phyloP scores from a whole-genome alignment of 768 basidiomycete species.

The Psilocybe tampanensis region DNA sequence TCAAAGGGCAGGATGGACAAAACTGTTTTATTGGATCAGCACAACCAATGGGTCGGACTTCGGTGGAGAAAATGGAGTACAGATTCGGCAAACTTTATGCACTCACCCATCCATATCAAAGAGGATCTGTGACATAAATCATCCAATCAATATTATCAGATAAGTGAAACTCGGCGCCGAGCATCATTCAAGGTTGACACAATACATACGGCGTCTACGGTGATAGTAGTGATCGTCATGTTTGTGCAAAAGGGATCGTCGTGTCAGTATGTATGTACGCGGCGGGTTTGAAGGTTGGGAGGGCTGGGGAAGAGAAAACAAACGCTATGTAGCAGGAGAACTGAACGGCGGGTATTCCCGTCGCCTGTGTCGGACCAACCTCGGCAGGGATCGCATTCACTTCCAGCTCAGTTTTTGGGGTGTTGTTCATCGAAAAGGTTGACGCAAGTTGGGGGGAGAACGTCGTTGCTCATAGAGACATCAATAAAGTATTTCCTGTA shows the following conservation, averaged over 20 bases:
- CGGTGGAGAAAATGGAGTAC: neutral
- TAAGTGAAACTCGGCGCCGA: neutral
- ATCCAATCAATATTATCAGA: conserved; percentile 8
- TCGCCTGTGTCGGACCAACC: neutral
- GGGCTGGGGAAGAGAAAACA: neutral
- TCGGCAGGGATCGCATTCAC: neutral
- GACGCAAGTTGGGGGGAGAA: neutral
- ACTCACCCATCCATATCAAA: conserved; percentile 74
- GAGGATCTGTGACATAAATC: conserved; percentile 45
- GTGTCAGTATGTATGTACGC: neutral
- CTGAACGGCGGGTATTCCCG: neutral
- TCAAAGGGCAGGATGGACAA: conserved; percentile 5
- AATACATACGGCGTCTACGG: conserved; percentile 55
- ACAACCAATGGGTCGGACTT: neutral
- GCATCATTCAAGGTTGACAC: neutral
- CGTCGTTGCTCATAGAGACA: neutral
- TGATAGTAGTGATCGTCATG: conserved; percentile 36
- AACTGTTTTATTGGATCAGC: neutral
- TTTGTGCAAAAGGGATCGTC: neutral
- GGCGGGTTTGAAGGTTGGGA: too few species aligned
- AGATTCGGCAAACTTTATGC: too few species aligned
- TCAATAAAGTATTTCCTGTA: neutral
- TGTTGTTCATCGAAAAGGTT: neutral
- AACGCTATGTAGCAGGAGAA: neutral
- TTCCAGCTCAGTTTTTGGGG: neutral